A percentile compares a stretch with the other conserved stretches of the same genome.
These are phyloP conservation scores for Panicum virgatum DNA, from an alignment of 202 grass and related monocot genomes.

Conservation along the genomic window DNA sequence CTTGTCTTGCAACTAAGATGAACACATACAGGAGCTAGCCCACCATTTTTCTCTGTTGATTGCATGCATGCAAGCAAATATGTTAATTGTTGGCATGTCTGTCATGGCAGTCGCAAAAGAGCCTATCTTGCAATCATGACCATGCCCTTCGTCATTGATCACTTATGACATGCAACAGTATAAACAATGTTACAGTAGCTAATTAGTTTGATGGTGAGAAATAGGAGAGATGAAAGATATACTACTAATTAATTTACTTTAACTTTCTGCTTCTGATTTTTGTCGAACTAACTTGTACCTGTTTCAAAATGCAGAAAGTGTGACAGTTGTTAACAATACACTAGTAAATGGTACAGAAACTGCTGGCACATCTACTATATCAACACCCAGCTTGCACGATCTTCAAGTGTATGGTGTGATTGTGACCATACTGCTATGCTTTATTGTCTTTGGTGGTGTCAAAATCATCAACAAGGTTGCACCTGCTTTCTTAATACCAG, in stretches of 20 bases:
- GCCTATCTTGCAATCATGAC: background rate
- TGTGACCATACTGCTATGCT: constrained; percentile 89
- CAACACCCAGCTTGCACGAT: constrained; percentile 94
- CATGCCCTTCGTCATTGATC: background rate
- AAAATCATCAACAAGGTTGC: constrained; percentile 99
- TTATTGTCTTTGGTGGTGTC: constrained; percentile 99
- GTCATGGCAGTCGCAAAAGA: too few relatives aligned
- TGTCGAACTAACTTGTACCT: constrained; percentile 29
- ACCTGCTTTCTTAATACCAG: constrained; percentile 90
- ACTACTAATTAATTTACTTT: constrained; percentile 13
- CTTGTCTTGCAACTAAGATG: background rate
- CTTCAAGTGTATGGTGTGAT: constrained; percentile 97
- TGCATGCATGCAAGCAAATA: constrained; percentile 7
- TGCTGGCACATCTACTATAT: constrained; percentile 68
- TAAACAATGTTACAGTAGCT: background rate
- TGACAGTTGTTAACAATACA: constrained; percentile 81
- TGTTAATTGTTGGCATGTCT: background rate
- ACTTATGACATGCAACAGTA: background rate
- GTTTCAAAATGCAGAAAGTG: constrained; percentile 70
- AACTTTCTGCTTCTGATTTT: constrained; percentile 29
- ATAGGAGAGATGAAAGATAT: background rate
- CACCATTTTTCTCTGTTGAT: background rate
- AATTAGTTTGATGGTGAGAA: constrained; percentile 20
- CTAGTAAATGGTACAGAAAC: constrained; percentile 67
- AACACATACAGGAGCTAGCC: background rate